These are phyloP conservation scores for Gossypium australe DNA, from an alignment of 345 rosid species.

Conservation along the genomic window DNA sequence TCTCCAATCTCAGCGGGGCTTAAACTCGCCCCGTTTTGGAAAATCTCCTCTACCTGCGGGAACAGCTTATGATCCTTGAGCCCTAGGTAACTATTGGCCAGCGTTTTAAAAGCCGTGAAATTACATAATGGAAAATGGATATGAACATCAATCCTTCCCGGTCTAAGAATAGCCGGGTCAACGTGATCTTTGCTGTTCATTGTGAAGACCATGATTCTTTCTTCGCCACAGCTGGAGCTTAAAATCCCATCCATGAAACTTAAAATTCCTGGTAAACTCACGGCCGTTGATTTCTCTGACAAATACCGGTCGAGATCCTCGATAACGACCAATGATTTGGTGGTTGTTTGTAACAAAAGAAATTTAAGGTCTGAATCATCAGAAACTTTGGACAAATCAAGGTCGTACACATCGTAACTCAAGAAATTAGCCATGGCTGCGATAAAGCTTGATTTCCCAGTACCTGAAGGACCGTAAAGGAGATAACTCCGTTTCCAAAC, in stretches of 20 bases:
- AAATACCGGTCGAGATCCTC: constrained; percentile 68
- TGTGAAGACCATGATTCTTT: constrained; percentile 72
- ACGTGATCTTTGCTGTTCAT: constrained; percentile 51
- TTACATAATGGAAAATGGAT: constrained; percentile 81
- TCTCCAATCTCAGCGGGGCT: constrained; percentile 93
- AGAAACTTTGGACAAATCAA: constrained; percentile 52
- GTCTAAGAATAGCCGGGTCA: constrained; percentile 62
- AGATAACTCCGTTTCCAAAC: constrained; percentile 77
- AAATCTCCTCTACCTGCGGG: constrained; percentile 79
- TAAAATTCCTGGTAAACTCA: constrained; percentile 49
- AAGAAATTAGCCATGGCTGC: constrained; percentile 76
- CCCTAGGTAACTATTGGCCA: constrained; percentile 71
- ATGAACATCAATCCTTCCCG: constrained; percentile 87
- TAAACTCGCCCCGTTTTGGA: constrained; percentile 66
- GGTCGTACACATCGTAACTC: constrained; percentile 58
- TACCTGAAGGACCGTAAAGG: constrained; percentile 71
- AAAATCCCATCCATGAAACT: constrained; percentile 71
- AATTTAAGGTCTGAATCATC: constrained; percentile 61
- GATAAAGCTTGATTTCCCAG: constrained; percentile 74
- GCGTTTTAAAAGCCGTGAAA: constrained; percentile 66
- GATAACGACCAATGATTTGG: constrained; percentile 49
- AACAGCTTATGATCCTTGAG: constrained; percentile 89
- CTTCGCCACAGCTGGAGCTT: constrained; percentile 56
- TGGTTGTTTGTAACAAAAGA: constrained; percentile 46
- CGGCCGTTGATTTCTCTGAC: constrained; percentile 43